A percentile compares a stretch with the other conserved stretches of the same genome.
phyloP scores from a whole-genome alignment of 179 eudicot genomes.

The Amaranthus tricolor region DNA sequence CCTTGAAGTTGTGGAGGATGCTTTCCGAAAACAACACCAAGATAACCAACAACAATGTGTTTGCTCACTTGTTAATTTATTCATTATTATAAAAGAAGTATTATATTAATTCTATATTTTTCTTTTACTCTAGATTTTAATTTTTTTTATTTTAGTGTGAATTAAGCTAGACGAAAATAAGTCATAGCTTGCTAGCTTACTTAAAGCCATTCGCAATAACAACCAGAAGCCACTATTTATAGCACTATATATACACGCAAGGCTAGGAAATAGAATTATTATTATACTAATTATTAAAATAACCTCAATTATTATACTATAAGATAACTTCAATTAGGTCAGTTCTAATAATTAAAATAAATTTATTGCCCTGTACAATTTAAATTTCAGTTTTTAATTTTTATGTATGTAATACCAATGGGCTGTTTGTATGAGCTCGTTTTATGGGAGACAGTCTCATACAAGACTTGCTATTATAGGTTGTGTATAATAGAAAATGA shows the following conservation, averaged over 20 bases:
- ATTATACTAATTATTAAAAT: neutral
- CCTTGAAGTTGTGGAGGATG: neutral
- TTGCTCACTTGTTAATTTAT: slow-evolving; percentile 12
- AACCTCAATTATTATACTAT: neutral
- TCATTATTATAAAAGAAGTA: neutral
- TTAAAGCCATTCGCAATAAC: neutral
- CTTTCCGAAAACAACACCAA: neutral
- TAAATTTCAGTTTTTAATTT: too few species aligned
- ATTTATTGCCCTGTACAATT: too few species aligned
- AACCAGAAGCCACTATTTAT: slow-evolving; percentile 5
- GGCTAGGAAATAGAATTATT: neutral
- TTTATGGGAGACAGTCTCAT: too few species aligned
- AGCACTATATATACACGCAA: neutral
- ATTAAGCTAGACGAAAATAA: neutral
- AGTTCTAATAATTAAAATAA: too few species aligned
- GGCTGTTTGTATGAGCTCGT: too few species aligned
- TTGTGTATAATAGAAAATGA: too few species aligned
- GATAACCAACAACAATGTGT: slow-evolving; percentile 15
- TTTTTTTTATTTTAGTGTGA: neutral
- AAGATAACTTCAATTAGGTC: too few species aligned
- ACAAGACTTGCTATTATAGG: too few species aligned
- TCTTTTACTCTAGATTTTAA: neutral
- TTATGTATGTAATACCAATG: too few species aligned
- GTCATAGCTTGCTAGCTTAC: neutral
- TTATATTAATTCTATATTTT: neutral